These are phyloP conservation scores for Phytophthora quininea DNA, from an alignment of 352 stramenopile species.

Conservation along the genomic window DNA sequence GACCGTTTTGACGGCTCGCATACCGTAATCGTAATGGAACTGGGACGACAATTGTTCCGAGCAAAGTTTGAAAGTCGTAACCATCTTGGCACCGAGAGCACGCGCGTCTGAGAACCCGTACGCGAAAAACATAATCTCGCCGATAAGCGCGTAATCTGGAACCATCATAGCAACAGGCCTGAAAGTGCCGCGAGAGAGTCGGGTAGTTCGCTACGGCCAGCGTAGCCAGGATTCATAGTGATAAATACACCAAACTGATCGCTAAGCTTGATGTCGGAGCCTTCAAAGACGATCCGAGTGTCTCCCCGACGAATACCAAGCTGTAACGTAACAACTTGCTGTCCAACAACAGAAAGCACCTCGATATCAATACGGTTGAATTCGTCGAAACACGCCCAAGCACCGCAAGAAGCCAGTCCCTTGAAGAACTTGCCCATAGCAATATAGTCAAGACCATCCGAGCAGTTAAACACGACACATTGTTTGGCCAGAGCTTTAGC, in stretches of 20 bases:
- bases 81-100: conserved; percentile 78
- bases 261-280: conserved; percentile 94
- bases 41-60: conserved; percentile 91
- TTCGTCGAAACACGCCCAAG: conserved; percentile 92
- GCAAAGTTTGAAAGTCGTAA: conserved; percentile 90
- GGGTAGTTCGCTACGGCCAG: conserved; percentile 85
- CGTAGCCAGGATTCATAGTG: conserved; percentile 92
- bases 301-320: conserved; percentile 84
- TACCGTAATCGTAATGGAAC: conserved; percentile 92
- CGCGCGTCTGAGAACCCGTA: conserved; percentile 72
- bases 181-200: conserved; percentile 87
- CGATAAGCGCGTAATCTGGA: conserved; percentile 89
- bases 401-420: conserved; percentile 92
- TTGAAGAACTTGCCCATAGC: conserved; percentile 97
- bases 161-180: conserved; percentile 93
- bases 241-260: conserved; percentile 92
- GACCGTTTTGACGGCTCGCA: conserved; percentile 91
- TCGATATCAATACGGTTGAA: conserved; percentile 93
- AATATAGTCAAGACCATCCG: conserved; percentile 93
- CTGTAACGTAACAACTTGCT: conserved; percentile 94
- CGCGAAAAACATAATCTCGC: conserved; percentile 92
- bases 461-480: conserved; percentile 96
- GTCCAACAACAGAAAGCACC: conserved; percentile 86
- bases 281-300: conserved; percentile 93
- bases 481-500: conserved; percentile 95